phyloP scores from a whole-genome alignment of 371 early-diverging fungal genomes.

The Haplosporangium sp. region DNA sequence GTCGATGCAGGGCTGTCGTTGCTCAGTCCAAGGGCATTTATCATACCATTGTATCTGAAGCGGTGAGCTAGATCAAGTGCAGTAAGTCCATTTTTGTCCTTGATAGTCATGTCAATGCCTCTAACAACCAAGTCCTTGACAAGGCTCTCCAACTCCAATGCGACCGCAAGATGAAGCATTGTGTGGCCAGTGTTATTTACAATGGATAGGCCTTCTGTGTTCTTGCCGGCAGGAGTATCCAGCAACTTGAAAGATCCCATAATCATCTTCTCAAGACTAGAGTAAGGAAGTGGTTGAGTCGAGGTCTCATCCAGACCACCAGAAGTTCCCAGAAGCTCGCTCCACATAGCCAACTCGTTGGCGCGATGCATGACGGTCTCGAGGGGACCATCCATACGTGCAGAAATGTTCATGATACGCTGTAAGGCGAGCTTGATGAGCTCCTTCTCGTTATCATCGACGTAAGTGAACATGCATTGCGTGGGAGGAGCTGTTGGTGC shows the following conservation, averaged over 20 bases:
- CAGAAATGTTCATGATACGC: constrained; percentile 47
- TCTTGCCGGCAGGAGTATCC: constrained; percentile 26
- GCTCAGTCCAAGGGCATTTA: constrained; percentile 21
- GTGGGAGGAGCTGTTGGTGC: constrained; percentile 4
- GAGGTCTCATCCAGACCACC: background rate
- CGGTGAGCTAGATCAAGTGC: constrained; percentile 39
- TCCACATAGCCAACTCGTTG: constrained; percentile 39
- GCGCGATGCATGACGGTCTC: constrained; percentile 37
- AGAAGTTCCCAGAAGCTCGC: constrained; percentile 23
- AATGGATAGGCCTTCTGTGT: constrained; percentile 22
- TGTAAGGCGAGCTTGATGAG: constrained; percentile 45
- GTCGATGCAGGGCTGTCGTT: background rate
- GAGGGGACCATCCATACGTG: constrained; percentile 33
- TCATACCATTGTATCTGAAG: constrained; percentile 15
- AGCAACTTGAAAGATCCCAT: constrained; percentile 30
- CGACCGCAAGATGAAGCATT: constrained; percentile 44
- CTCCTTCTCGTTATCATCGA: constrained; percentile 50
- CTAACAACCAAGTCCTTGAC: constrained; percentile 30
- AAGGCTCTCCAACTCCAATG: constrained; percentile 23
- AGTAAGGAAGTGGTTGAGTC: background rate
- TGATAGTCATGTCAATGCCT: constrained; percentile 15
- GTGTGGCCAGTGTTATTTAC: constrained; percentile 44
- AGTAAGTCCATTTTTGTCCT: constrained; percentile 45
- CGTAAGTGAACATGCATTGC: constrained; percentile 37
- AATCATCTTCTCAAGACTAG: constrained; percentile 41